Evolutionary conservation across 208 protist genomes (phyloP).

Genomic region (Trypanosoma theileri): DNA sequence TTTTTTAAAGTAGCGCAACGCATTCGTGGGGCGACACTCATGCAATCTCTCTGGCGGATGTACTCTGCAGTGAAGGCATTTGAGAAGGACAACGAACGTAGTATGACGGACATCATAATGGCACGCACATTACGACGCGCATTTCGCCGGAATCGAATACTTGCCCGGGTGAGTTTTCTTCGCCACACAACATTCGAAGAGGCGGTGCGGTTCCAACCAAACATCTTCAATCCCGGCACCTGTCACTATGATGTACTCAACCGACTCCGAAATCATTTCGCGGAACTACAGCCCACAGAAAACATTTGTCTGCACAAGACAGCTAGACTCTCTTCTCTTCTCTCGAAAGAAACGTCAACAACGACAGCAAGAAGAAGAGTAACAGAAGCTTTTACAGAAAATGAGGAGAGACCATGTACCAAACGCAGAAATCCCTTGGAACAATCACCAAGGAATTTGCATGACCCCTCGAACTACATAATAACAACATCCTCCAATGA

Average conservation of each 20-base stretch:
- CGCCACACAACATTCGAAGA: slow-evolving; percentile 42
- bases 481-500: too few relatives aligned
- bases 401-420: neutral
- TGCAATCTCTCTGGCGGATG: slow-evolving; percentile 88
- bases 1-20: slow-evolving; percentile 77
- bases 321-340: neutral
- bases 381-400: neutral
- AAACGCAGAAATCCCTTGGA: too few relatives aligned
- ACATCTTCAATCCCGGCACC: slow-evolving; percentile 63
- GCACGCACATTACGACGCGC: slow-evolving; percentile 39
- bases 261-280: slow-evolving; percentile 56
- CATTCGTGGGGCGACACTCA: slow-evolving; percentile 61
- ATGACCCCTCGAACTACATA: too few relatives aligned
- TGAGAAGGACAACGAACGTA: slow-evolving; percentile 47
- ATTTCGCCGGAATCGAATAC: slow-evolving; percentile 50
- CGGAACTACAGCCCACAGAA: slow-evolving; percentile 27
- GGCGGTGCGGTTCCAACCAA: slow-evolving; percentile 48
- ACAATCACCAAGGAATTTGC: too few relatives aligned
- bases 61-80: slow-evolving; percentile 56
- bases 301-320: neutral
- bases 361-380: neutral
- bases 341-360: neutral
- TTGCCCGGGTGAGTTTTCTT: slow-evolving; percentile 45
- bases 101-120: slow-evolving; percentile 29
- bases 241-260: slow-evolving; percentile 71